Evolutionary conservation across 2,329 filamentous ascomycete species (phyloP).

Genomic region (Colletotrichum australisinense): DNA sequence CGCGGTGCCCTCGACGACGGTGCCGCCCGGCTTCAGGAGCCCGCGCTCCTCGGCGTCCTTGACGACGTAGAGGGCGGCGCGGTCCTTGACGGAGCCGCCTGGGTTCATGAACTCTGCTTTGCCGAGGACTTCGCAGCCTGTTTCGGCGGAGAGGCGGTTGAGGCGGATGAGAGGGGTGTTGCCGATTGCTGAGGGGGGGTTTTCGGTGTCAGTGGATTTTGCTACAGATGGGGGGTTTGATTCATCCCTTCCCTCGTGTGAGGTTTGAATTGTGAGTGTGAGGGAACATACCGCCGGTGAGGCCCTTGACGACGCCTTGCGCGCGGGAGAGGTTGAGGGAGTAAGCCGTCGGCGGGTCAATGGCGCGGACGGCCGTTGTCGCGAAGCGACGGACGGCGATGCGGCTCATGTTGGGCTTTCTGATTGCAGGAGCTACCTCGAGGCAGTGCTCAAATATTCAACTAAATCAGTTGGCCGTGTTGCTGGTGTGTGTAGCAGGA

Average conservation of each 20-base stretch:
- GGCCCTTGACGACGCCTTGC: slow-evolving; percentile 81
- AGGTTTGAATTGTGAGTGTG: background rate
- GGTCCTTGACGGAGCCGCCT: slow-evolving; percentile 95
- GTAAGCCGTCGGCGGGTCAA: slow-evolving; percentile 63
- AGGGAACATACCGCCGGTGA: slow-evolving; percentile 79
- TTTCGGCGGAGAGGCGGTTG: slow-evolving; percentile 87
- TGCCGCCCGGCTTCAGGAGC: slow-evolving; percentile 85
- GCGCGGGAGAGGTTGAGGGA: slow-evolving; percentile 81
- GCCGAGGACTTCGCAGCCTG: slow-evolving; percentile 92
- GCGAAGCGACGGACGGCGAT: slow-evolving; percentile 76
- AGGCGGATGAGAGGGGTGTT: slow-evolving; percentile 96
- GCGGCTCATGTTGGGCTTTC: slow-evolving; percentile 70
- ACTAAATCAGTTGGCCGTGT: background rate
- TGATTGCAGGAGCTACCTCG: background rate
- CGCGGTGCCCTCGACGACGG: slow-evolving; percentile 95
- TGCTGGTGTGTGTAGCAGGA: background rate
- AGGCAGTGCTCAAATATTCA: too few relatives aligned
- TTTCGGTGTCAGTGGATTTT: background rate
- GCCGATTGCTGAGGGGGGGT: slow-evolving; percentile 80
- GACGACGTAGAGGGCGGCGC: slow-evolving; percentile 93
- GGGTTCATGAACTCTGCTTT: slow-evolving; percentile 99
- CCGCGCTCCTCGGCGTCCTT: slow-evolving; percentile 92
- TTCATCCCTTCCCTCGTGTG: background rate
- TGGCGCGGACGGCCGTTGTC: slow-evolving; percentile 64
- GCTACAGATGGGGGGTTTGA: background rate